A percentile compares a stretch with the other conserved stretches of the same genome.
These are phyloP conservation scores for Aegilops bicornis DNA, from an alignment of 176 grass and related monocot species.

Conservation along the genomic window DNA sequence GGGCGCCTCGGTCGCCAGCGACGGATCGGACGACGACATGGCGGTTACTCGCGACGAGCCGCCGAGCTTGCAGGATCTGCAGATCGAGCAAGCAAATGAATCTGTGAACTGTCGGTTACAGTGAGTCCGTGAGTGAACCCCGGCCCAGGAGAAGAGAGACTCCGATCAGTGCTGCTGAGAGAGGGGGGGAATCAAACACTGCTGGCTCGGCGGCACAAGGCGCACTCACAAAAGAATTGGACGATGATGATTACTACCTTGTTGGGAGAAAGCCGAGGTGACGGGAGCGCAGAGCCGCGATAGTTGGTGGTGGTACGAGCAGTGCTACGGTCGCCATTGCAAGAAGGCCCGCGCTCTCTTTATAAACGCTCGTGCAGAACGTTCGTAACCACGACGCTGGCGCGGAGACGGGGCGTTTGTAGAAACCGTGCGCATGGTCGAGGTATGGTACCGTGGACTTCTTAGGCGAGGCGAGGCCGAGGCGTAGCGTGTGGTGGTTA, in stretches of 20 bases:
- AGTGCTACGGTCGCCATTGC: neutral
- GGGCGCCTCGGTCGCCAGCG: constrained; percentile 48
- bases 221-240: too few relatives aligned
- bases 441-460: neutral
- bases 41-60: neutral
- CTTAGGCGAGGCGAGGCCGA: neutral
- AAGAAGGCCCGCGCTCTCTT: neutral
- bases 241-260: neutral
- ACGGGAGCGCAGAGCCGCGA: neutral
- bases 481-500: neutral
- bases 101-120: neutral
- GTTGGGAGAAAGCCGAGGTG: neutral
- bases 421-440: neutral
- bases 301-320: neutral
- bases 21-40: constrained; percentile 25
- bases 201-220: too few relatives aligned
- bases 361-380: neutral
- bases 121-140: too few relatives aligned
- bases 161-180: too few relatives aligned
- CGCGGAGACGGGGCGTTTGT: neutral
- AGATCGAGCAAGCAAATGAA: neutral
- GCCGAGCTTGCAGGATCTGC: constrained; percentile 14
- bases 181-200: neutral
- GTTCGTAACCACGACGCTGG: neutral
- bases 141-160: too few relatives aligned